A percentile compares a stretch with the other conserved stretches of the same genome.
phyloP scores from a whole-genome alignment of 768 basidiomycete species.

The Phanerochaete sordida region DNA sequence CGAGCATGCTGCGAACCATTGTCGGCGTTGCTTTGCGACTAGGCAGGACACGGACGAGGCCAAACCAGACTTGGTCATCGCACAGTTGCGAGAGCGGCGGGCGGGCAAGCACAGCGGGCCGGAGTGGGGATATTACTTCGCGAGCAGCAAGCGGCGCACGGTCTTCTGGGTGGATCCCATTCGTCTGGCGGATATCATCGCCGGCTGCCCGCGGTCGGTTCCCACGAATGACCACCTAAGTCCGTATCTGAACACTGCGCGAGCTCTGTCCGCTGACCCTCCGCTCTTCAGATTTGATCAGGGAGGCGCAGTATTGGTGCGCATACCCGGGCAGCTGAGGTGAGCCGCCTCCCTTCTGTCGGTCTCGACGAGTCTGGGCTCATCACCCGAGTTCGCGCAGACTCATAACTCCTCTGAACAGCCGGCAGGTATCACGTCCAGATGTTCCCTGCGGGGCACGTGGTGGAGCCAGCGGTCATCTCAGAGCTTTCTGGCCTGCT shows the following conservation, averaged over 20 bases:
- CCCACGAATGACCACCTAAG: background rate
- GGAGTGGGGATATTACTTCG: background rate
- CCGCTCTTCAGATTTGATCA: background rate
- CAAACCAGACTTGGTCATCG: background rate
- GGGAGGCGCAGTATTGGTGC: background rate
- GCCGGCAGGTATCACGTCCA: slow-evolving; percentile 15
- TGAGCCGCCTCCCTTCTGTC: background rate
- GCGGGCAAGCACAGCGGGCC: too few species aligned
- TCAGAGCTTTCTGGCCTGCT: background rate
- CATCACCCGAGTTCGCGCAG: too few species aligned
- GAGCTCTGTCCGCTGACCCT: background rate
- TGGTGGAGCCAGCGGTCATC: background rate
- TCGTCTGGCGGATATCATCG: background rate
- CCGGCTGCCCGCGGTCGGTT: background rate
- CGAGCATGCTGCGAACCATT: background rate
- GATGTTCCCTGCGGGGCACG: slow-evolving; percentile 15
- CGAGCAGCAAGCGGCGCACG: background rate
- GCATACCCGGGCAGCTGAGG: background rate
- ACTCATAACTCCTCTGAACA: too few species aligned
- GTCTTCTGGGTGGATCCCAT: background rate
- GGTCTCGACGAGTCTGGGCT: too few species aligned
- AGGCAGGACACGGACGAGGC: background rate
- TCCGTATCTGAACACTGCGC: background rate
- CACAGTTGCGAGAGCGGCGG: too few species aligned
- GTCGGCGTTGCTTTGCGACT: background rate